A percentile compares a stretch with the other conserved stretches of the same genome.
Conservation (phyloP, 768 basidiomycete genomes). For the Rhizopogon sp. region DNA sequence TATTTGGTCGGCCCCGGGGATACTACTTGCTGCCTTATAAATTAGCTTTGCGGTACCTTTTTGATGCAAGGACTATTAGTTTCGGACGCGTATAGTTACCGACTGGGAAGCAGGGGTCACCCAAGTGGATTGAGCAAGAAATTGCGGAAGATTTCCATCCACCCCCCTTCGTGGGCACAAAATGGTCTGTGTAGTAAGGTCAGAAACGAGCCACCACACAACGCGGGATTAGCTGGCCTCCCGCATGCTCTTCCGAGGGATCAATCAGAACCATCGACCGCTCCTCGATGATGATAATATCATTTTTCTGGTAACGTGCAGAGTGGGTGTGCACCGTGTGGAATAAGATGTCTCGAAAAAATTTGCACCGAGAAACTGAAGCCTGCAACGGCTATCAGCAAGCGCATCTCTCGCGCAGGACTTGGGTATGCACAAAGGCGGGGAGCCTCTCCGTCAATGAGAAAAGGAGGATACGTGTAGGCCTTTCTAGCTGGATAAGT, state of each 20-base stretch:
- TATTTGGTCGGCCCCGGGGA: no score
- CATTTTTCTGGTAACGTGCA: constrained; percentile 74
- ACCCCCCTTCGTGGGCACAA: constrained; percentile 75
- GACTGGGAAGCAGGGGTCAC: constrained; percentile 37
- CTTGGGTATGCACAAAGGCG: constrained; percentile 54
- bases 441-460: constrained; percentile 60
- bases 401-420: neutral
- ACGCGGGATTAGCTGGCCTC: constrained; percentile 47
- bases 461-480: constrained; percentile 50
- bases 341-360: constrained; percentile 49
- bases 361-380: constrained; percentile 50
- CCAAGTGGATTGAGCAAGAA: constrained; percentile 53
- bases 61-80: neutral
- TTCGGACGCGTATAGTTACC: no score
- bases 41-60: no score
- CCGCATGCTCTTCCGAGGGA: constrained; percentile 69
- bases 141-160: constrained; percentile 69
- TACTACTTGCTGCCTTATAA: no score
- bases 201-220: neutral
- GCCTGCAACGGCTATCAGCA: constrained; percentile 47
- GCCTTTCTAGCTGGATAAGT: constrained; percentile 44
- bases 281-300: constrained; percentile 70
- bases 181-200: constrained; percentile 53
- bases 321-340: constrained; percentile 72
- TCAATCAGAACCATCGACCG: constrained; percentile 54